Percentiles rank a stretch among this genome's conserved stretches.
Evolutionary conservation across 2,329 filamentous ascomycete genomes (phyloP).

Genomic region (Gaeumannomyces tritici): DNA sequence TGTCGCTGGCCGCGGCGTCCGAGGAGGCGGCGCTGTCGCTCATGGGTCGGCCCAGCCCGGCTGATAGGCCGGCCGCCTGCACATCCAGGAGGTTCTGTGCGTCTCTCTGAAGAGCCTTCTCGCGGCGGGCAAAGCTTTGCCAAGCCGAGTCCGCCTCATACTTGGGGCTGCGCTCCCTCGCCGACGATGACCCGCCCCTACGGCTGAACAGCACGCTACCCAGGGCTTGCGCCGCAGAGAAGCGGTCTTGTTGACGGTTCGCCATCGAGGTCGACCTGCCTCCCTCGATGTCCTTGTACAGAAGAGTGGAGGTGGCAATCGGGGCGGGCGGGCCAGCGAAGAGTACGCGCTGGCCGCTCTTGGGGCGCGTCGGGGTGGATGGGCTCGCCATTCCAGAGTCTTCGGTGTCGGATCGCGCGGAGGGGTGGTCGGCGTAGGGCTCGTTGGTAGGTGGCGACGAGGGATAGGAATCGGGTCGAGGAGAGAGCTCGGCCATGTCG

Average conservation of each 20-base stretch:
- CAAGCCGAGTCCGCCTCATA: conserved; percentile 33
- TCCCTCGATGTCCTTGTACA: conserved; percentile 23
- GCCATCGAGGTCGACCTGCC: conserved; percentile 3
- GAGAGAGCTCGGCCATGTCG: conserved; percentile 21
- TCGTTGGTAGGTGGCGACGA: conserved; percentile 2
- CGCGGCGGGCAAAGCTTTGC: conserved; percentile 34
- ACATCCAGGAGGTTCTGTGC: conserved; percentile 38
- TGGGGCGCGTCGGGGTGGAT: conserved; percentile 15
- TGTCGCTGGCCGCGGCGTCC: conserved; percentile 24
- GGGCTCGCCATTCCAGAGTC: conserved; percentile 5
- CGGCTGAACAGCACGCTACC: conserved; percentile 30
- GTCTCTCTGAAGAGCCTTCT: conserved; percentile 34
- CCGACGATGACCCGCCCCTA: not conserved
- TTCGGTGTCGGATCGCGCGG: conserved; percentile 6
- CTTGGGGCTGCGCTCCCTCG: conserved; percentile 13
- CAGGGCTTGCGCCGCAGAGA: conserved; percentile 14
- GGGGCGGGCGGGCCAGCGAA: conserved; percentile 42
- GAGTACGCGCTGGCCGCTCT: conserved; percentile 19
- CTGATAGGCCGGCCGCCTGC: conserved; percentile 34
- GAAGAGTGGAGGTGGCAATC: conserved; percentile 18
- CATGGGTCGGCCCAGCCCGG: conserved; percentile 20
- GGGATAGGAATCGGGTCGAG: conserved; percentile 13
- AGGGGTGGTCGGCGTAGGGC: conserved; percentile 2
- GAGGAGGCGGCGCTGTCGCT: conserved; percentile 10
- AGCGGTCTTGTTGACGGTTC: conserved; percentile 9